Conservation (phyloP, 176 grass and related monocot species). For the Carex parvula region DNA sequence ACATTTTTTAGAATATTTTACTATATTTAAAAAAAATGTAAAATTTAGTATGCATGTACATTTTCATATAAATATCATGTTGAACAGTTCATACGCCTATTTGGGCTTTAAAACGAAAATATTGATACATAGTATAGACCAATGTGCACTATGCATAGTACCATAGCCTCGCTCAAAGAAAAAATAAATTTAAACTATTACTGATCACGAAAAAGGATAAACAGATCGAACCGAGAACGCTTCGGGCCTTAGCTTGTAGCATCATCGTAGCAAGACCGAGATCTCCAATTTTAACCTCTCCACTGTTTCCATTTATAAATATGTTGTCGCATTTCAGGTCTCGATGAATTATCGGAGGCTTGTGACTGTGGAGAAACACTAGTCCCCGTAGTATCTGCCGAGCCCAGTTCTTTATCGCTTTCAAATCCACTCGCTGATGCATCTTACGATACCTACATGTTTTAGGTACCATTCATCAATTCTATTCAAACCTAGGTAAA, state of each 20-base stretch:
- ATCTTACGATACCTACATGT: constrained; percentile 31
- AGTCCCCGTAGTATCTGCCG: constrained; percentile 32
- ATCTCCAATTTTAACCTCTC: constrained; percentile 38
- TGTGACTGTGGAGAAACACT: constrained; percentile 31
- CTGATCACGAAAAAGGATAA: neutral
- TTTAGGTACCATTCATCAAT: neutral
- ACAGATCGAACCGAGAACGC: constrained; percentile 23
- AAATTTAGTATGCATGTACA: too few relatives aligned
- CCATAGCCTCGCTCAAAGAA: neutral
- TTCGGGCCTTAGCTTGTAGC: constrained; percentile 20
- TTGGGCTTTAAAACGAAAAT: too few relatives aligned
- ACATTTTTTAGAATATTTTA: too few relatives aligned
- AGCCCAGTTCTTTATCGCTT: constrained; percentile 34
- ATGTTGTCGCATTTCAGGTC: constrained; percentile 41
- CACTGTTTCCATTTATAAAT: constrained; percentile 31
- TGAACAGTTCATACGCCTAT: too few relatives aligned
- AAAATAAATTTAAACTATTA: neutral
- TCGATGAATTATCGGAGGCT: constrained; percentile 37
- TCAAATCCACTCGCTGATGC: constrained; percentile 33
- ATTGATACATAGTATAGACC: too few relatives aligned
- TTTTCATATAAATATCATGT: too few relatives aligned
- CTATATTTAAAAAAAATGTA: too few relatives aligned
- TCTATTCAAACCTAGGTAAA: neutral
- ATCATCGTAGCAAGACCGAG: constrained; percentile 34
- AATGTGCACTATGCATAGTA: too few relatives aligned